Evolutionary conservation across 148 eudicot genomes (phyloP).

Genomic region (Rhododendron henanense): DNA sequence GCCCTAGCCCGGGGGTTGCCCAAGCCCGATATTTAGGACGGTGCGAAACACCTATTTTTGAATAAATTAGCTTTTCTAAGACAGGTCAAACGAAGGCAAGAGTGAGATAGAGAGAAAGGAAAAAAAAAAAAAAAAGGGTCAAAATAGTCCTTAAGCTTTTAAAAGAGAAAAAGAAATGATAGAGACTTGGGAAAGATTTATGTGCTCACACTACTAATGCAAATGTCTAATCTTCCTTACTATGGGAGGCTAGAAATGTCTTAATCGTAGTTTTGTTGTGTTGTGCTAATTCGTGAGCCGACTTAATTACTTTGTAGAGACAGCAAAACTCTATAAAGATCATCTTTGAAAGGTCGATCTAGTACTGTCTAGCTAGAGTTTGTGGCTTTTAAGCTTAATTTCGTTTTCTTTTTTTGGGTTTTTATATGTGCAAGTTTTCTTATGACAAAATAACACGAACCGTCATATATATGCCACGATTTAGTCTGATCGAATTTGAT

Average conservation of each 20-base stretch:
- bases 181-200: not conserved
- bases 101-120: not conserved
- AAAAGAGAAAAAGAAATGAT: not conserved
- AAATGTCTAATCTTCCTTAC: not conserved
- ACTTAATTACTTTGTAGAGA: not conserved
- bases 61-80: not conserved
- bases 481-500: not conserved
- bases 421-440: not conserved
- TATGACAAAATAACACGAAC: not conserved
- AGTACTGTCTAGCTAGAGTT: not conserved
- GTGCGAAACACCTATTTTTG: too few relatives aligned
- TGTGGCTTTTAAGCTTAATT: not conserved
- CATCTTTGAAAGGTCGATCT: not conserved
- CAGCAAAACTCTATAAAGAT: not conserved
- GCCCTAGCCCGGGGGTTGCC: too few relatives aligned
- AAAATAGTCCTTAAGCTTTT: not conserved
- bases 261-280: not conserved
- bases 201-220: not conserved
- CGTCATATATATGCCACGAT: not conserved
- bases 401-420: not conserved
- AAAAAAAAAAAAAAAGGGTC: too few relatives aligned
- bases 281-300: not conserved
- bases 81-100: not conserved
- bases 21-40: too few relatives aligned
- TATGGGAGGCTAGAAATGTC: not conserved